A percentile compares a stretch with the other conserved stretches of the same genome.
These are phyloP conservation scores for Mycena belliarum DNA, from an alignment of 768 basidiomycete genomes.

Conservation along the genomic window DNA sequence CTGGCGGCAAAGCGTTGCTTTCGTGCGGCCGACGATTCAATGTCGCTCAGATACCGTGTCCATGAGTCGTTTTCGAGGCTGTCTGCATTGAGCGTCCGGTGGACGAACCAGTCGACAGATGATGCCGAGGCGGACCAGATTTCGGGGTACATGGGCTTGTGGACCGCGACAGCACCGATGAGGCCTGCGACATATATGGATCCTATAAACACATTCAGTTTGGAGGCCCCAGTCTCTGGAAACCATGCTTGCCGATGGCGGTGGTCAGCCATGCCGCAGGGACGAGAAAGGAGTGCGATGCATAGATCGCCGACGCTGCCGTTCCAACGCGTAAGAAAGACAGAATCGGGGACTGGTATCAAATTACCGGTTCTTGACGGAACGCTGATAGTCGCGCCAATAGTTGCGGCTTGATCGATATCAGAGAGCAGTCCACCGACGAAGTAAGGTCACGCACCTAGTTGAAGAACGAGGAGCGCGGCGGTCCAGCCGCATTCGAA, in stretches of 20 bases:
- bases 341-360: not conserved
- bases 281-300: constrained; percentile 14
- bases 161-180: constrained; percentile 7
- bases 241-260: not conserved
- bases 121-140: constrained; percentile 18
- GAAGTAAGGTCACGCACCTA: not conserved
- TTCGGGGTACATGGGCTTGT: constrained; percentile 12
- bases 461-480: constrained; percentile 7
- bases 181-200: constrained; percentile 7
- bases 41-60: constrained; percentile 20
- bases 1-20: constrained; percentile 7
- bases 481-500: constrained; percentile 17
- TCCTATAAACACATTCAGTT: constrained; percentile 1
- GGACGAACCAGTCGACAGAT: constrained; percentile 20
- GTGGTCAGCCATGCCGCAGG: constrained; percentile 16
- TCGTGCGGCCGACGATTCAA: constrained; percentile 11
- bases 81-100: constrained; percentile 14
- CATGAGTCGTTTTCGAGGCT: constrained; percentile 17
- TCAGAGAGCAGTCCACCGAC: not conserved
- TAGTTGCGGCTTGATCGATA: constrained; percentile 7
- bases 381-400: constrained; percentile 13
- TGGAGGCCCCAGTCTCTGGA: not conserved
- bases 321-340: not conserved
- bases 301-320: constrained; percentile 1
- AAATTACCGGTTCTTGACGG: constrained; percentile 7